These are phyloP conservation scores for Daldinia vernicosa DNA, from an alignment of 495 filamentous ascomycete genomes.

Conservation along the genomic window DNA sequence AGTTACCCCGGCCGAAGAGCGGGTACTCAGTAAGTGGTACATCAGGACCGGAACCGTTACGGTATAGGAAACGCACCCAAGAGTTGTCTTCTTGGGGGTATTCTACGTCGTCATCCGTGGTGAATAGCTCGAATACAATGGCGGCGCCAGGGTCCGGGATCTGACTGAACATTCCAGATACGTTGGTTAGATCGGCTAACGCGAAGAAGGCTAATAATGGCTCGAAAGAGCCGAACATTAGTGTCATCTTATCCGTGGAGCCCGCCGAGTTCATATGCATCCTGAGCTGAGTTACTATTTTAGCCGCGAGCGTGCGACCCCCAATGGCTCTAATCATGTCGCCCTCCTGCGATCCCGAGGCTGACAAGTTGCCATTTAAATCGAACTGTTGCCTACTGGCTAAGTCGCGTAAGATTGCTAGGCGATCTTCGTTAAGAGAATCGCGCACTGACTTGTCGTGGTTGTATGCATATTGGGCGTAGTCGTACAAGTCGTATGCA, in stretches of 20 bases:
- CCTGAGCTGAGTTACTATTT: slow-evolving; percentile 42
- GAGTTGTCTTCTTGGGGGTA: slow-evolving; percentile 44
- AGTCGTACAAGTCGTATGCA: slow-evolving; percentile 56
- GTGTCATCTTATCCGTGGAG: slow-evolving; percentile 47
- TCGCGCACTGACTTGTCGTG: slow-evolving; percentile 45
- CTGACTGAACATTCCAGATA: slow-evolving; percentile 36
- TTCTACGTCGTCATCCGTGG: slow-evolving; percentile 31
- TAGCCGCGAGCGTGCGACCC: slow-evolving; percentile 52
- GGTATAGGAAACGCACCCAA: slow-evolving; percentile 54
- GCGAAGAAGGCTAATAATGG: slow-evolving; percentile 55
- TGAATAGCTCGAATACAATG: slow-evolving; percentile 57
- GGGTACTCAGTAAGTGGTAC: slow-evolving; percentile 41
- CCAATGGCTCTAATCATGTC: slow-evolving; percentile 53
- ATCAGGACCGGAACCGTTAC: slow-evolving; percentile 42
- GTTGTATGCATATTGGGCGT: slow-evolving; percentile 50
- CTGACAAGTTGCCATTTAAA: slow-evolving; percentile 50
- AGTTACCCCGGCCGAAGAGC: slow-evolving; percentile 46
- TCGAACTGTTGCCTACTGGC: slow-evolving; percentile 49
- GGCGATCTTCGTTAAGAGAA: slow-evolving; percentile 31
- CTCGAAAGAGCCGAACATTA: slow-evolving; percentile 55
- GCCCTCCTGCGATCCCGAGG: slow-evolving; percentile 34
- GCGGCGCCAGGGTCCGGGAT: slow-evolving; percentile 52
- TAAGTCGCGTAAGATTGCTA: slow-evolving; percentile 41
- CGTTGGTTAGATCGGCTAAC: slow-evolving; percentile 44
- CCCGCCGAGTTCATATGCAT: slow-evolving; percentile 45